A percentile compares a stretch with the other conserved stretches of the same genome.
Evolutionary conservation across 2,329 filamentous ascomycete species (phyloP).

Genomic region (Dryadomyces sulphureus): DNA sequence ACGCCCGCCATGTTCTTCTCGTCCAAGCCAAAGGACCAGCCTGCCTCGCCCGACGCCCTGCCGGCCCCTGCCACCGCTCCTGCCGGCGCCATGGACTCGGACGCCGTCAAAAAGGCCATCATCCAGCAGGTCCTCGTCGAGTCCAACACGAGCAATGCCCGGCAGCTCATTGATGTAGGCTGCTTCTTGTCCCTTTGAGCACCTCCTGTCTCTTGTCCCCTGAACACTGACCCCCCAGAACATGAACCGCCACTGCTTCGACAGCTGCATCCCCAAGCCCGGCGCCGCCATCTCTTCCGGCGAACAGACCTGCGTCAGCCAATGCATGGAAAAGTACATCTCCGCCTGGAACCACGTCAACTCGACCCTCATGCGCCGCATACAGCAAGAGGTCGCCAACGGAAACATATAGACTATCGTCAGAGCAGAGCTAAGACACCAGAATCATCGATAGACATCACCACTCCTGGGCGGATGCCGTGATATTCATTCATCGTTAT

Average conservation of each 20-base stretch:
- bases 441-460: too few species aligned
- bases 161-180: slow-evolving; percentile 53
- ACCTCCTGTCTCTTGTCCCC: neutral
- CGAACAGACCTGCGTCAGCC: slow-evolving; percentile 57
- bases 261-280: slow-evolving; percentile 59
- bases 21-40: slow-evolving; percentile 8
- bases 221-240: slow-evolving; percentile 37
- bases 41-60: slow-evolving; percentile 5
- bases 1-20: slow-evolving; percentile 8
- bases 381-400: slow-evolving; percentile 41
- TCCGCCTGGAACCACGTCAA: slow-evolving; percentile 63
- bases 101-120: slow-evolving; percentile 43
- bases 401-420: slow-evolving; percentile 4
- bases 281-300: slow-evolving; percentile 49
- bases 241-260: slow-evolving; percentile 71
- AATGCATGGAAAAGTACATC: slow-evolving; percentile 81
- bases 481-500: too few species aligned
- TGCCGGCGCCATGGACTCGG: slow-evolving; percentile 37
- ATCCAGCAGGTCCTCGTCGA: slow-evolving; percentile 51
- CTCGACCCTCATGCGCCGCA: slow-evolving; percentile 47
- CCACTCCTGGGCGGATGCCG: neutral
- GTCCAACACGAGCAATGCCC: slow-evolving; percentile 52
- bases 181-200: neutral
- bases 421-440: neutral
- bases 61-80: neutral